These are phyloP conservation scores for Macaranga tanarius DNA, from an alignment of 441 rosid genomes.

Conservation along the genomic window DNA sequence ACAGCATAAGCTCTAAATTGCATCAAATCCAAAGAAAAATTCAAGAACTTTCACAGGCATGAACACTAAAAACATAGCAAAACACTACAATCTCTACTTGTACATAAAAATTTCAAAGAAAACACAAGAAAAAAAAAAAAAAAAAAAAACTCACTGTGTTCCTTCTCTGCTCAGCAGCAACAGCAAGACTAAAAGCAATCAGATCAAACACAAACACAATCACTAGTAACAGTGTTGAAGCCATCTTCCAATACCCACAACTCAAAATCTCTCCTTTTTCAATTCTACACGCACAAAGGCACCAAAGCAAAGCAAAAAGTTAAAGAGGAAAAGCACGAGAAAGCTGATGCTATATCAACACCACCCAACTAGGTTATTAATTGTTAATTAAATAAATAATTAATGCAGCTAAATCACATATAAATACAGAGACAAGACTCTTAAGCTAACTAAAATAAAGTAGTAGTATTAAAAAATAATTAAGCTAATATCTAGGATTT, in stretches of 20 bases:
- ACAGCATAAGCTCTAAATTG: neutral
- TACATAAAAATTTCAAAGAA: neutral
- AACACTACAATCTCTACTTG: neutral
- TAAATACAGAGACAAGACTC: neutral
- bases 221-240: constrained; percentile 56
- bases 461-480: too few relatives aligned
- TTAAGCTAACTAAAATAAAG: too few relatives aligned
- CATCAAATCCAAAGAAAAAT: neutral
- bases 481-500: too few relatives aligned
- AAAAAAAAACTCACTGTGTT: constrained; percentile 54
- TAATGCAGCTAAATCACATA: neutral
- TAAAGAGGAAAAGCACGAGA: constrained; percentile 13
- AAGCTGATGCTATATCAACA: neutral
- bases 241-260: constrained; percentile 38
- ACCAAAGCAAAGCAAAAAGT: constrained; percentile 18
- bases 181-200: constrained; percentile 84
- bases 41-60: too few relatives aligned
- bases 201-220: constrained; percentile 68
- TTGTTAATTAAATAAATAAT: neutral
- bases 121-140: neutral
- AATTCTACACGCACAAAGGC: neutral
- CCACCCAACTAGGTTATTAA: neutral
- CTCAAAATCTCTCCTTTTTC: neutral
- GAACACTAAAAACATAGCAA: neutral
- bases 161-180: constrained; percentile 92